Conservation (phyloP, 2,329 filamentous ascomycete species). For the Huntiella omanensis region DNA sequence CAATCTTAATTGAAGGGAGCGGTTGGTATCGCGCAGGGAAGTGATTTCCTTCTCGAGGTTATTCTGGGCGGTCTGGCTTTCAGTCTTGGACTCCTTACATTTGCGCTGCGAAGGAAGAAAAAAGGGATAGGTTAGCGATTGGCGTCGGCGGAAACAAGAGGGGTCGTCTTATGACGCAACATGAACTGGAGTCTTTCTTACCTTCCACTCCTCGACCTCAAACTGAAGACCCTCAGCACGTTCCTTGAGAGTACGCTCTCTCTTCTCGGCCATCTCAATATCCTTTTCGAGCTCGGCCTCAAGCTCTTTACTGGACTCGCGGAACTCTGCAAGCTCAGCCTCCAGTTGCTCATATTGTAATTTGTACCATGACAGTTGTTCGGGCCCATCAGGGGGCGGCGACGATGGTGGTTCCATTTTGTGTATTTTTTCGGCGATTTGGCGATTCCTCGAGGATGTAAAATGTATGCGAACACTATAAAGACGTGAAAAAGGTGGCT, state of each 20-base stretch:
- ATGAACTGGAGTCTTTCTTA: conserved; percentile 24
- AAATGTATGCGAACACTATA: not conserved
- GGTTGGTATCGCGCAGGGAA: conserved; percentile 63
- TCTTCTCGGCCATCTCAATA: conserved; percentile 84
- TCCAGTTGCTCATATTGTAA: conserved; percentile 85
- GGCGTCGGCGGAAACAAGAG: conserved; percentile 2
- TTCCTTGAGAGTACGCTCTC: conserved; percentile 68
- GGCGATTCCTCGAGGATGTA: conserved; percentile 6
- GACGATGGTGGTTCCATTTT: conserved; percentile 46
- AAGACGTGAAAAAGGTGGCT: not conserved
- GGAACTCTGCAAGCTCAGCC: conserved; percentile 79
- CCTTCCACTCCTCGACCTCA: conserved; percentile 98
- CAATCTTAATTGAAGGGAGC: conserved; percentile 63
- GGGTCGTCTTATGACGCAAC: not conserved
- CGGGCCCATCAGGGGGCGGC: conserved; percentile 42
- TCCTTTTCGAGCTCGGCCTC: conserved; percentile 93
- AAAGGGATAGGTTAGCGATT: conserved; percentile 4
- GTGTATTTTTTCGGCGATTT: conserved; percentile 1
- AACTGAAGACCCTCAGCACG: conserved; percentile 71
- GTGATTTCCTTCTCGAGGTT: conserved; percentile 91
- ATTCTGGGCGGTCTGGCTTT: conserved; percentile 71
- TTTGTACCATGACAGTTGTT: conserved; percentile 88
- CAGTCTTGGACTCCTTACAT: conserved; percentile 84
- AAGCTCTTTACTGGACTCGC: conserved; percentile 80
- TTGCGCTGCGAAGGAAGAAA: conserved; percentile 45